Evolutionary conservation across 2,329 filamentous ascomycete genomes (phyloP), one percentile per base, ranked within the genome.

Genomic region (Calonectria pauciramosa): DNA sequence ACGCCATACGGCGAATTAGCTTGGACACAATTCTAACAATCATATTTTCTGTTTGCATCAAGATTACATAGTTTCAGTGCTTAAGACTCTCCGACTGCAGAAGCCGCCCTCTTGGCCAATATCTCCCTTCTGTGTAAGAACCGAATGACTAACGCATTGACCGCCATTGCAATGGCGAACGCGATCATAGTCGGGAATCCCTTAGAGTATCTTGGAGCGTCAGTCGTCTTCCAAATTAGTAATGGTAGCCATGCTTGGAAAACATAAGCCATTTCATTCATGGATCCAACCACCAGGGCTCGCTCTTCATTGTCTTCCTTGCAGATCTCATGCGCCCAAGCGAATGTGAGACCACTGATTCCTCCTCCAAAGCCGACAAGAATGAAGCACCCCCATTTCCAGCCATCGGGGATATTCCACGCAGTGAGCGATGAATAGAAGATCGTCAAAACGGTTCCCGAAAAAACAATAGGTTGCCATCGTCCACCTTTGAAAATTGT

Each of bases 251-350:
- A 94, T 0, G 92, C 91, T 80, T 94, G 92, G 54, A 95, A 83
- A 1, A 94, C 91, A 74, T 94, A 94, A 0, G 92, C 92, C 85
- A 94, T 89, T 80, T 93, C 89, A 74, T 94, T 94, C 91, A 94
- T 94, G 20, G 87, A 85, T 0, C 88, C 93, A 0, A 93, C 89
- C 0, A 94, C 91, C 5, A 95, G 85, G 0, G 93, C 92, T 13
- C 92, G 86, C 83, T 94, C 93, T 82, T 94, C 92, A 70, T 92
- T 89, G 74, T 89, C 87, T 14, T 86, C 87, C 47, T 83, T 84
- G 78, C 87, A 89, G 52, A 89, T 88, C 78, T 89, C 88, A 72
- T 89, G 86, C 0, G 87, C 87, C 88, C 88, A 89, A 0, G 88
- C 86, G 71, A 88, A 88, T 0, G 85, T 86, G 13, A 89, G 79